phyloP scores from a whole-genome alignment of 2,329 filamentous ascomycete species.

The Fusarium sp. region DNA sequence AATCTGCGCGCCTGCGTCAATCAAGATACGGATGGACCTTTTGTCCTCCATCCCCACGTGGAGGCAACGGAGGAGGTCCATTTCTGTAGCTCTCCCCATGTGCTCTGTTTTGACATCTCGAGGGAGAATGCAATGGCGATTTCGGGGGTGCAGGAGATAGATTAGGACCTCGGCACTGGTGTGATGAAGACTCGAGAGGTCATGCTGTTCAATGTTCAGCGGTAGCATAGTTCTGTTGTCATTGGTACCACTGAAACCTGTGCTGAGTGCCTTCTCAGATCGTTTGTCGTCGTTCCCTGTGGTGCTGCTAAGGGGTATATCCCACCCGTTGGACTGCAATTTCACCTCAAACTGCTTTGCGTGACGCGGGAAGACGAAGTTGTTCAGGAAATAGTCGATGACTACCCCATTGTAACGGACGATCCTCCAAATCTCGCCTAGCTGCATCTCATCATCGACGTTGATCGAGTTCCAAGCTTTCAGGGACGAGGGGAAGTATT shows the following conservation, averaged over 20 bases:
- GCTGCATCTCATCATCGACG: slow-evolving; percentile 67
- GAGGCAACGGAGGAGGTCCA: slow-evolving; percentile 51
- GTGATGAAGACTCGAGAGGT: slow-evolving; percentile 68
- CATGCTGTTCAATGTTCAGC: slow-evolving; percentile 70
- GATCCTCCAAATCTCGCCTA: slow-evolving; percentile 65
- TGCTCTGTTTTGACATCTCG: slow-evolving; percentile 55
- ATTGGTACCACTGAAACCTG: slow-evolving; percentile 81
- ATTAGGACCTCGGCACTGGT: slow-evolving; percentile 75
- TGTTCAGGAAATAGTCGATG: slow-evolving; percentile 73
- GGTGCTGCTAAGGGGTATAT: slow-evolving; percentile 60
- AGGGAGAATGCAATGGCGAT: slow-evolving; percentile 59
- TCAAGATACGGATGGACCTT: slow-evolving; percentile 64
- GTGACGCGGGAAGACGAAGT: slow-evolving; percentile 74
- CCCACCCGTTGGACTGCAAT: slow-evolving; percentile 76
- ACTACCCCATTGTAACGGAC: slow-evolving; percentile 64
- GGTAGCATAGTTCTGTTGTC: slow-evolving; percentile 73
- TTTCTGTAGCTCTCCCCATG: slow-evolving; percentile 55
- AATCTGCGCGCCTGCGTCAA: slow-evolving; percentile 75
- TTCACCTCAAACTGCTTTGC: slow-evolving; percentile 76
- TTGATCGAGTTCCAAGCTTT: slow-evolving; percentile 71
- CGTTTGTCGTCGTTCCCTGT: not conserved
- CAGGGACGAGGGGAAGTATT: slow-evolving; percentile 63
- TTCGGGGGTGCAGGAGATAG: slow-evolving; percentile 68
- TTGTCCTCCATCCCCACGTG: not conserved
- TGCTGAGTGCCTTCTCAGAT: slow-evolving; percentile 60